Evolutionary conservation across 345 rosid species (phyloP), one percentile per base, ranked within the genome.

Genomic region (Euphorbia peplus): DNA sequence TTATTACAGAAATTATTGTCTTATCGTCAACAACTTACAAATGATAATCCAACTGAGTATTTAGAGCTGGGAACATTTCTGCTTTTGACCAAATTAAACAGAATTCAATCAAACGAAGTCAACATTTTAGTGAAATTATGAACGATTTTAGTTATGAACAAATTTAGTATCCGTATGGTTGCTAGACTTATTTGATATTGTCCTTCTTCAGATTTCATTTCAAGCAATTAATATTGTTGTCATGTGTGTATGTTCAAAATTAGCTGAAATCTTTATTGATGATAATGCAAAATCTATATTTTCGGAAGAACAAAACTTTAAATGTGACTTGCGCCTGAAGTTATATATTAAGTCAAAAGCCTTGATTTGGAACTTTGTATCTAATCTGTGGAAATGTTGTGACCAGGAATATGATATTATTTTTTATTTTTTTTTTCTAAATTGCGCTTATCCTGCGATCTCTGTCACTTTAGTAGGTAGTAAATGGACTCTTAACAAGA

Each of bases 401-500:
- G 30, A 7, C 21, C 2, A 55, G 66, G 39, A 18, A 6, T 55
- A 7, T 44, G 50, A 44, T 15, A 44, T 57, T 9, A 56, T 32
- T 6, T 32, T 32, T 32, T 8, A 19, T 64, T 57, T 68, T 18
- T 56, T 56, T 68, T 30, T 53, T 30, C 59, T 52, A 18, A 69
- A 60, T 0, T 51, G 13, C n/a, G n/a, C n/a, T n/a, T 39, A 37
- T 26, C 29, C 48, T 47, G 42, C 13, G 24, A 46, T 67, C 25
- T 69, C 13, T 46, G 56, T 56, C 66, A 65, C 26, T 46, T 79
- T 86, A 81, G 86, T 88, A 91, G 99, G 99, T 95, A 78, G 87
- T 91, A 67, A 95, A 95, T 84, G 99, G 99, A 76, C 76, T 95
- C 59, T 90, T 91, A n/a, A 88, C 83, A 78, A 87, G 99, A 78